These are phyloP conservation scores for Ogataea wickerhamii DNA, from an alignment of 805 yeast genomes.

Conservation along the genomic window DNA sequence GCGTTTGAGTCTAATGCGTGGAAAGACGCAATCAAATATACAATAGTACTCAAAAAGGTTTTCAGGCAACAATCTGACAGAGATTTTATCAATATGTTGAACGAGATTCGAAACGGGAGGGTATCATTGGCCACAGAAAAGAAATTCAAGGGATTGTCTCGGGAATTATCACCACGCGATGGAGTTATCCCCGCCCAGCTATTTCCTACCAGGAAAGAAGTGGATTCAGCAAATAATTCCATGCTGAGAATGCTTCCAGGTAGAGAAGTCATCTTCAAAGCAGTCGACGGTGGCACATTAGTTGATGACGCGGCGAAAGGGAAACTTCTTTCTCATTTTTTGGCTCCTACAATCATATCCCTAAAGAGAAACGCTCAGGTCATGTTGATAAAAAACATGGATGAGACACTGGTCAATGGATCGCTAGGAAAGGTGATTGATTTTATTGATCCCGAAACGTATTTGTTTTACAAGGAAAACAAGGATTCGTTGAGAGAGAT, in stretches of 20 bases:
- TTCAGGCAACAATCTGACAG: slow-evolving; percentile 77
- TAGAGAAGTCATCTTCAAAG: slow-evolving; percentile 38
- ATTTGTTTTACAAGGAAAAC: slow-evolving; percentile 35
- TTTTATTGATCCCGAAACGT: slow-evolving; percentile 47
- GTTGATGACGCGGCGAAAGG: slow-evolving; percentile 40
- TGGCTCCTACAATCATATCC: slow-evolving; percentile 55
- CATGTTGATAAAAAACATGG: slow-evolving; percentile 76
- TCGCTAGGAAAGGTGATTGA: slow-evolving; percentile 61
- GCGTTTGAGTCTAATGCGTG: slow-evolving; percentile 67
- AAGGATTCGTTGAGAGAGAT: slow-evolving; percentile 11
- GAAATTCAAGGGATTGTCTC: slow-evolving; percentile 49
- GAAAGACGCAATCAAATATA: slow-evolving; percentile 52
- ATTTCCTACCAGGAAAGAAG: slow-evolving; percentile 71
- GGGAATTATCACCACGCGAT: slow-evolving; percentile 48
- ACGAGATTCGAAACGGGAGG: slow-evolving; percentile 65
- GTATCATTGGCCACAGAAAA: slow-evolving; percentile 45
- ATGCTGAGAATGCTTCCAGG: slow-evolving; percentile 49
- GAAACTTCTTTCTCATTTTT: slow-evolving; percentile 49
- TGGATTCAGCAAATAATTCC: slow-evolving; percentile 57
- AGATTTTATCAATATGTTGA: slow-evolving; percentile 67
- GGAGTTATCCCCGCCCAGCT: slow-evolving; percentile 72
- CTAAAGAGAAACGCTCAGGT: slow-evolving; percentile 76
- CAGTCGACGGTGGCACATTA: slow-evolving; percentile 53
- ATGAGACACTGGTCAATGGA: slow-evolving; percentile 71
- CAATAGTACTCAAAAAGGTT: slow-evolving; percentile 59